Evolutionary conservation across 352 stramenopile genomes (phyloP), one percentile per base, ranked within the genome.

Genomic region (Pythium apleroticum): DNA sequence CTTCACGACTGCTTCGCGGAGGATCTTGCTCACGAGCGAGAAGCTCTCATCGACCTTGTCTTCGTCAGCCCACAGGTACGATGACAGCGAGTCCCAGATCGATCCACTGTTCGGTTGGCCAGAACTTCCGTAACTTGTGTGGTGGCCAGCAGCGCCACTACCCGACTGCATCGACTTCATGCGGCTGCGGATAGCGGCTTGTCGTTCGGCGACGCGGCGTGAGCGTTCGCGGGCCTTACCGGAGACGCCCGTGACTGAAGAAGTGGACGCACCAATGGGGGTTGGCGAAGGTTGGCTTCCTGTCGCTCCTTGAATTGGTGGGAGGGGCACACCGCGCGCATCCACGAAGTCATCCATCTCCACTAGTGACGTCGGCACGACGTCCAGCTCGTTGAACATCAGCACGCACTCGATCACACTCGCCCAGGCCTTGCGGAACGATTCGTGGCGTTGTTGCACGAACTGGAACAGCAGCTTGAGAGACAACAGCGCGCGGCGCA

Each of bases 301-400:
- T 7, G 37, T 43, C 1, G 10, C 60, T 52, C 22, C 80, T 52
- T 91, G 81, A 60, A 91, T 88, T 6, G 87, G 87, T 37, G 87
- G 87, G 19, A 96, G 57, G 15, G 87, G 87, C 12, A 96, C 87
- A 25, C 87, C 87, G 0, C 85, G 81, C 0, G 82, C 87, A 45
- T 96, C 87, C 17, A 95, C 87, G 68, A 95, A 95, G 65, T 95
- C 87, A 57, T 96, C 87, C 62, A 94, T 94, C 71, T 96, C 87
- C 37, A 93, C 86, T n/a, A 96, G 66, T 19, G 87, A 95, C 3
- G 81, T 91, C 17, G 87, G 87, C 24, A 93, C 78, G 0, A 89
- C 85, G 53, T 96, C 88, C 20, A 96, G 65, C 67, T 94, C 86
- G 62, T 96, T 96, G 59, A 96, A 95, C 81, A 95, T 91, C 28